phyloP scores from a whole-genome alignment of 345 rosid genomes.

The Draba incana region DNA sequence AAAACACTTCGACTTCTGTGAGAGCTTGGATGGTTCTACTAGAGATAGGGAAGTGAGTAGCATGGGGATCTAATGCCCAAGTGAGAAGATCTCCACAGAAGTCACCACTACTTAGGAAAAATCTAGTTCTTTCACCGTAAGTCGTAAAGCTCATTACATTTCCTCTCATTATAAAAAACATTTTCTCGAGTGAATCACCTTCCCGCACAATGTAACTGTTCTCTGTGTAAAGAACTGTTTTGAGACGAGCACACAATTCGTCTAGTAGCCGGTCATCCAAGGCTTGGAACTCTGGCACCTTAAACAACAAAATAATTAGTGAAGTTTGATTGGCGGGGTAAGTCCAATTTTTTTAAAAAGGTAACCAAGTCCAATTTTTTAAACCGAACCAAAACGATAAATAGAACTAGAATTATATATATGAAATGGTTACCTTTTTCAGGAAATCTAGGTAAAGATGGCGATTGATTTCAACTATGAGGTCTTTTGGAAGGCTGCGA shows the following conservation, averaged over 20 bases:
- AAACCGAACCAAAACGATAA: too few species aligned
- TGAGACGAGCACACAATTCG: conserved; percentile 74
- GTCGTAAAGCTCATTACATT: conserved; percentile 55
- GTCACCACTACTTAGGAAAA: conserved; percentile 29
- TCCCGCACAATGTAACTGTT: conserved; percentile 67
- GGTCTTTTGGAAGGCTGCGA: conserved; percentile 28
- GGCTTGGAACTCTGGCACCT: conserved; percentile 72
- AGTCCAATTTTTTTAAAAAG: too few species aligned
- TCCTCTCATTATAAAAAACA: conserved; percentile 83
- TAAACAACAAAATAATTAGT: neutral
- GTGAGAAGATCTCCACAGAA: conserved; percentile 51
- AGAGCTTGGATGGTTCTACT: conserved; percentile 40
- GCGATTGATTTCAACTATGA: conserved; percentile 27
- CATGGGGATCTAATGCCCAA: conserved; percentile 57
- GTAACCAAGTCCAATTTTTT: too few species aligned
- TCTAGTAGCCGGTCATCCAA: conserved; percentile 79
- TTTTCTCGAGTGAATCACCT: conserved; percentile 84
- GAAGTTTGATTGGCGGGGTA: too few species aligned
- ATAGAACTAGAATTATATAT: too few species aligned
- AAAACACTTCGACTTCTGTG: conserved; percentile 49
- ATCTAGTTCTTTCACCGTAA: too few species aligned
- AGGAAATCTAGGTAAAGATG: conserved; percentile 25
- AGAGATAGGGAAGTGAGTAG: conserved; percentile 44
- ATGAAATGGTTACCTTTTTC: neutral
- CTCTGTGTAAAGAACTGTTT: conserved; percentile 65